A percentile compares a stretch with the other conserved stretches of the same genome.
Conservation (phyloP, 192 early-diverging fungal species). For the Jimgerdemannia flammicorona region DNA sequence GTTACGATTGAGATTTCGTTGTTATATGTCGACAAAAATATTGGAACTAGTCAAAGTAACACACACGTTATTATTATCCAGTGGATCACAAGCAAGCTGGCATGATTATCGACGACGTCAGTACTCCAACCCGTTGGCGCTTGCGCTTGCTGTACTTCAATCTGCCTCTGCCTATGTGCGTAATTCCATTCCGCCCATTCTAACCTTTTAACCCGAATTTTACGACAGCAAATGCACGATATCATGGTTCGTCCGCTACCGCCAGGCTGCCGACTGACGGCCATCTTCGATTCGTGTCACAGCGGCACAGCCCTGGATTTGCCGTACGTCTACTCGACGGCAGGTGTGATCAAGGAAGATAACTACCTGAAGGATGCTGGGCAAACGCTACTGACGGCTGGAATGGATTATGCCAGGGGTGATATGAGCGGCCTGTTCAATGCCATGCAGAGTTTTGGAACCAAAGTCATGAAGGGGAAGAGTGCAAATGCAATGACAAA, state of each 20-base stretch:
- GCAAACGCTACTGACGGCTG: conserved; percentile 36
- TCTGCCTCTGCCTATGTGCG: background rate
- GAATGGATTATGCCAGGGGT: conserved; percentile 44
- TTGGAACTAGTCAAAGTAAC: too few species aligned
- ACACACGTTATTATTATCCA: conserved; percentile 5
- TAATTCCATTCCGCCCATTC: background rate
- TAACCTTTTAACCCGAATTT: too few species aligned
- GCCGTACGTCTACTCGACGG: conserved; percentile 72
- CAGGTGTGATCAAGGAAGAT: conserved; percentile 52
- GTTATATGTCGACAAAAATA: too few species aligned
- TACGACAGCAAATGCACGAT: conserved; percentile 53
- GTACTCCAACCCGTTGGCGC: background rate
- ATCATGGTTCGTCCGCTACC: conserved; percentile 70
- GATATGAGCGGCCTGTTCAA: conserved; percentile 34
- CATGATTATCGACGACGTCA: conserved; percentile 66
- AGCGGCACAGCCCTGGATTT: conserved; percentile 80
- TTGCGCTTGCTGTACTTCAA: background rate
- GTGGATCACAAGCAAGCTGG: conserved; percentile 48
- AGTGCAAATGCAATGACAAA: conserved; percentile 15
- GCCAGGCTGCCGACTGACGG: conserved; percentile 66
- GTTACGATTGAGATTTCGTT: too few species aligned
- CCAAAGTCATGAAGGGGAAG: conserved; percentile 33
- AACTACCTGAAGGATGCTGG: conserved; percentile 44
- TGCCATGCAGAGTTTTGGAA: conserved; percentile 43
- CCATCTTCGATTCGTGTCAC: conserved; percentile 84